A percentile compares a stretch with the other conserved stretches of the same genome.
phyloP scores from a whole-genome alignment of 331 rosid genomes.

The Spiraea crenata region DNA sequence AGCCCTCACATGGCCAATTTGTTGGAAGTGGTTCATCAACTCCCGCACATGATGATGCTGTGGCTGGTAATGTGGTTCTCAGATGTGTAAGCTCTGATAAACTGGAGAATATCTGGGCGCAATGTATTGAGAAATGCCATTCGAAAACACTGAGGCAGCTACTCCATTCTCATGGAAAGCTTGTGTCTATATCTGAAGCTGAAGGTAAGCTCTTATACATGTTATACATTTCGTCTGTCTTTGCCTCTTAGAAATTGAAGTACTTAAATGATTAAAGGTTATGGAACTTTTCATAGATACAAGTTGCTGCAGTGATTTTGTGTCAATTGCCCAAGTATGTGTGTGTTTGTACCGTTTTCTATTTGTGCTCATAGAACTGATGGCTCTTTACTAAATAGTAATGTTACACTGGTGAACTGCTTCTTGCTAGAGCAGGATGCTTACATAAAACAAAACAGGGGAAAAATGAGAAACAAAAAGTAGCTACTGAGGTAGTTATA shows the following conservation, averaged over 20 bases:
- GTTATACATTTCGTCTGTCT: constrained; percentile 16
- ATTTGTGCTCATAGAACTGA: no score
- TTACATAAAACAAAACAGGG: not conserved
- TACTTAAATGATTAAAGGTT: not conserved
- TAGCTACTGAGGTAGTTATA: not conserved
- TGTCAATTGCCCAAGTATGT: not conserved
- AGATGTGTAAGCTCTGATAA: constrained; percentile 67
- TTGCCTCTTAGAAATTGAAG: constrained; percentile 7
- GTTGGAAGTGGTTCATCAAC: constrained; percentile 50
- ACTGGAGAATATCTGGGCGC: constrained; percentile 71
- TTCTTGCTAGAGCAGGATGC: no score
- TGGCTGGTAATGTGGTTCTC: constrained; percentile 46
- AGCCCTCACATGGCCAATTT: constrained; percentile 45
- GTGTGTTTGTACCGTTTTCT: no score
- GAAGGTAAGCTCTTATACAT: constrained; percentile 57
- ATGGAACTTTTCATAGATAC: not conserved
- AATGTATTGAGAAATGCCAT: constrained; percentile 84
- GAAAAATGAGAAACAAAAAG: not conserved
- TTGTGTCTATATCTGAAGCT: constrained; percentile 84
- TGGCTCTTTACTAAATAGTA: no score
- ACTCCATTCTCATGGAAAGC: constrained; percentile 79
- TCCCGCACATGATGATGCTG: constrained; percentile 51
- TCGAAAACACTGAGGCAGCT: constrained; percentile 91
- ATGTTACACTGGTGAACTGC: no score
- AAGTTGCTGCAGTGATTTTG: not conserved